Percentiles rank a stretch among this genome's conserved stretches.
phyloP scores from a whole-genome alignment of 1,284 basidiomycete genomes.

The Ceratobasidium sp. region DNA sequence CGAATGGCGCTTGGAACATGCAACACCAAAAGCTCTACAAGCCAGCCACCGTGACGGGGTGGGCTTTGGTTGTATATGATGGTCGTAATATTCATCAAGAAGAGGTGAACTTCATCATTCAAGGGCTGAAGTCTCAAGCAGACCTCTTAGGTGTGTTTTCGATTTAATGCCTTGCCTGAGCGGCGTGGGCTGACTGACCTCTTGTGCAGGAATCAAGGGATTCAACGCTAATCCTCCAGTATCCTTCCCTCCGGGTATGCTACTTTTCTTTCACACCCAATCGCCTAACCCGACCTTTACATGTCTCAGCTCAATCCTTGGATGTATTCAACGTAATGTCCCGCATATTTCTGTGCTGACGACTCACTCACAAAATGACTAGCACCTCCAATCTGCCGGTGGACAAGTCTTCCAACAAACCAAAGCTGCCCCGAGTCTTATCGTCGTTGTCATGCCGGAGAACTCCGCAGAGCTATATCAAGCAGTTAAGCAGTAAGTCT shows the following conservation, averaged over 20 bases:
- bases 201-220: slow-evolving; percentile 25
- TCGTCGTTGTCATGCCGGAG: slow-evolving; percentile 49
- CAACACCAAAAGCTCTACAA: slow-evolving; percentile 27
- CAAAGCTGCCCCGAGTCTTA: slow-evolving; percentile 29
- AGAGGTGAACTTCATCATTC: slow-evolving; percentile 8
- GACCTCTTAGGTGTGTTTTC: slow-evolving; percentile 29
- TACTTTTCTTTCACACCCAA: neutral
- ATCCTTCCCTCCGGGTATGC: slow-evolving; percentile 26
- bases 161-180: slow-evolving; percentile 76
- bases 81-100: slow-evolving; percentile 6
- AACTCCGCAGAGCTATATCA: slow-evolving; percentile 46
- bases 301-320: neutral
- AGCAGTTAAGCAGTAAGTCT: slow-evolving; percentile 48
- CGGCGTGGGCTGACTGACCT: no score
- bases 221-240: slow-evolving; percentile 18
- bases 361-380: neutral
- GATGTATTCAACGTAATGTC: slow-evolving; percentile 11
- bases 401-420: slow-evolving; percentile 13
- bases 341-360: neutral
- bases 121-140: slow-evolving; percentile 16
- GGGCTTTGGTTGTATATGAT: slow-evolving; percentile 37
- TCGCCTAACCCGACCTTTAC: no score
- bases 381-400: slow-evolving; percentile 32
- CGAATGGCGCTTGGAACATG: slow-evolving; percentile 29
- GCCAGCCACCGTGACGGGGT: slow-evolving; percentile 10